Base-by-base conservation (phyloP, 140 eudicot genomes). In the Anethum foeniculum region DNA sequence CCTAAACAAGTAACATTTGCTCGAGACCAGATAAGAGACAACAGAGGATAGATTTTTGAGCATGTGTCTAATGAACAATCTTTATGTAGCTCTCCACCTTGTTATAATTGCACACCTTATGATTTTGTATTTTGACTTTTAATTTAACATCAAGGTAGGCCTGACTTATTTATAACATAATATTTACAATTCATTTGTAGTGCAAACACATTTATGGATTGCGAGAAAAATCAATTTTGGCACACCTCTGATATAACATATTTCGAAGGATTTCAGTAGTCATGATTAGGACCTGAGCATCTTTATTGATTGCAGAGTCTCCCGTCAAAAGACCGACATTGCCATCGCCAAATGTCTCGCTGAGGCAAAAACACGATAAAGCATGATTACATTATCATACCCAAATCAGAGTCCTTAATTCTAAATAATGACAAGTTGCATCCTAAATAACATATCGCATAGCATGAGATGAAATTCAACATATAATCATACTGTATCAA, bases 271-370 rank as follows among this genome's bases (percentile, higher is more conserved):
- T 96, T 86, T 96, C 99, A 51, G 99, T 96, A 76, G 99, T 96
- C 98, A 96, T 96, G 79, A 96, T 96, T 82, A 96, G 69, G 83
- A 96, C 90, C 82, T 81, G 97, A 75, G 98, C 99, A 82, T 96
- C 99, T 83, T 89, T 93, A 83, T 96, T 96, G 54, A 96, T 83
- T 18, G 93, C 96, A 82, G 99, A 92, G 86, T 96, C 99, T 79
- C 99, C 98, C 4, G 99, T 96, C 75, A 96, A 89, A 84, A 96
- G 98, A 68, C 99, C 99, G 76, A 95, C 97, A 88, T 87, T 91
- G 83, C 89, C 84, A 81, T 95, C 96, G 41, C 99, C 99, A 87
- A 95, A 95, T 82, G 98, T 80, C 75, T 93, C 99, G 75, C 99
- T 95, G 92, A 9, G 79, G 32, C 83, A 84, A 60, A 86, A 81